Percentiles rank a stretch among this genome's conserved stretches.
Conservation (phyloP, 345 rosid species). For the Raphanus sativus region DNA sequence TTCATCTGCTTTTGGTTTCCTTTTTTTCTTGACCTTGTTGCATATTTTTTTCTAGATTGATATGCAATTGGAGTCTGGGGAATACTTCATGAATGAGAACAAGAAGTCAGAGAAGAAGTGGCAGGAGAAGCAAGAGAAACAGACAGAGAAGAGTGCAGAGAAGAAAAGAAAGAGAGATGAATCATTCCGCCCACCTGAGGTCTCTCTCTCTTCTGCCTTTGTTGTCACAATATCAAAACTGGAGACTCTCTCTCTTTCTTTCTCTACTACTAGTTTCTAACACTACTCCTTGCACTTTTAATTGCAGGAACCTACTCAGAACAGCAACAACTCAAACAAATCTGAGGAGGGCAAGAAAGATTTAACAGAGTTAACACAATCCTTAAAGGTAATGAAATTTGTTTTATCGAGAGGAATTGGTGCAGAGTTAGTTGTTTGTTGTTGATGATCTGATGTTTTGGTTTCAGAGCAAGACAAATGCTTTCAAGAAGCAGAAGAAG, state of each 20-base stretch:
- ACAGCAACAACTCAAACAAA: constrained; percentile 37
- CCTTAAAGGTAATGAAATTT: constrained; percentile 19
- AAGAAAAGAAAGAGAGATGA: constrained; percentile 82
- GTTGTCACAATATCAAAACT: not conserved
- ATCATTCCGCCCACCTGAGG: constrained; percentile 86
- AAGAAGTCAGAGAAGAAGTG: constrained; percentile 71
- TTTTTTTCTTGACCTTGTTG: constrained; percentile 13
- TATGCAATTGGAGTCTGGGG: constrained; percentile 71
- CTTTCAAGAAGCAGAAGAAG: constrained; percentile 59
- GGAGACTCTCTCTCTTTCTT: not conserved
- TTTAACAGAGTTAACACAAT: constrained; percentile 57
- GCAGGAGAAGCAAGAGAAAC: constrained; percentile 87
- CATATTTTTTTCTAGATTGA: constrained; percentile 53
- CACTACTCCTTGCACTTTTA: not conserved
- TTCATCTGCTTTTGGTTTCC: not conserved
- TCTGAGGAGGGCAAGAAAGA: constrained; percentile 45
- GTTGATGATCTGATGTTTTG: constrained; percentile 19
- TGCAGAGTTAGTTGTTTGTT: not conserved
- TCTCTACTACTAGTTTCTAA: not conserved
- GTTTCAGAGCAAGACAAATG: constrained; percentile 69
- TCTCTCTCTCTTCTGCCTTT: constrained; percentile 30
- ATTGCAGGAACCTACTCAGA: not conserved
- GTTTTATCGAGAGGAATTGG: not conserved
- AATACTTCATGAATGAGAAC: constrained; percentile 62
- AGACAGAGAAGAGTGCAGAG: constrained; percentile 76